Base-by-base conservation (phyloP, 257 asterid genomes). In the Capsicum baccatum region DNA sequence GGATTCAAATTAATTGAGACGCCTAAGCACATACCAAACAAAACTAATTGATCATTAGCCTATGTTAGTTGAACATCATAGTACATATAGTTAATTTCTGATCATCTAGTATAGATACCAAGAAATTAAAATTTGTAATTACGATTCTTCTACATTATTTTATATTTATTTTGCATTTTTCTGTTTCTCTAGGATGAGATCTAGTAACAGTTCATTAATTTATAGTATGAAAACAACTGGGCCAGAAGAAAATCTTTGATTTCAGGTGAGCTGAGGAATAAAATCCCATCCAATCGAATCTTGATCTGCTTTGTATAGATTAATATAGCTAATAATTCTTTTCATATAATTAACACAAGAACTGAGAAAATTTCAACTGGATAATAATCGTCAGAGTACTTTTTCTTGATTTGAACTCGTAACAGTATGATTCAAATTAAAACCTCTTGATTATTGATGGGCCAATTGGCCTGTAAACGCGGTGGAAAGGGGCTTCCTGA, bases 281-380 rank as follows among this genome's bases (percentile, higher is more conserved):
- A n/a, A 62, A 74, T 74, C 81, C 19, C 67, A 82, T 66, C 79
- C 84, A 64, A 60, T 81, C 19, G 15, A 35, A 63, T 47, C 26
- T 52, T 48, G 54, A 48, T 64, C 19, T 54, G 67, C 14, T 39
- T 76, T 52, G 16, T 26, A 79, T 8, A 56, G 7, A 56, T 58
- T 42, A 47, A 3, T 14, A 44, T 44, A 3, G 3, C 44, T 39
- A 39, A 39, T 39, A 39, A 4, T 39, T 35, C 2, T 35, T 26
- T 35, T 13, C 73, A 35, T n/a, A 66, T 66, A 16, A 66, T 66
- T 39, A 64, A 64, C 5, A 6, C 42, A 13, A 66, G 47, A 6
- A 10, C 50, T 13, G 0, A 67, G 14, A 66, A 13, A 14, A 66
- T 6, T 37, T 37, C 10, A 9, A 13, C 11, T 56, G 3, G 14